Evolutionary conservation across 2,329 filamentous ascomycete species (phyloP), one percentile per base, ranked within the genome.

Genomic region (Aureobasidium sp.): DNA sequence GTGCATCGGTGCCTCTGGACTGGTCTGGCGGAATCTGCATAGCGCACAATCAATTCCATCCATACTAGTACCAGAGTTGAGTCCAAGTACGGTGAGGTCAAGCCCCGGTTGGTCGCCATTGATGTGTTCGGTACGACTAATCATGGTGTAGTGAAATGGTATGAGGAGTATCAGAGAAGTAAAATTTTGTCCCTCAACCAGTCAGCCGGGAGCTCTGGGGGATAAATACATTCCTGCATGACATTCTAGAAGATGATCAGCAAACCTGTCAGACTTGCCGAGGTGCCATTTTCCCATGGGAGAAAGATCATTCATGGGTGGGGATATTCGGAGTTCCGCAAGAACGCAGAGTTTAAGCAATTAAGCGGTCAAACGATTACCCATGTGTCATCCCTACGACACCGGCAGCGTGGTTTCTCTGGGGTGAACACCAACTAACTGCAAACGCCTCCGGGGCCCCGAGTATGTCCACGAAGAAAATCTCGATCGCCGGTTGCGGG

Each of bases 31-130:
- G 73, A 89, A 90, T 60, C 77, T 84, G 70, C 87, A 88, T 11
- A 89, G 78, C 2, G 85, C 87, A 69, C 86, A 88, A 72, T 89
- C 85, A 51, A 90, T 87, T 7, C 84, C 83, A 71, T 87, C 85
- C 85, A 88, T 85, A 0, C 82, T 83, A 4, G 84, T 86, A 33
- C 84, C 85, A 63, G 80, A 82, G 73, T 86, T 87, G 69, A 88
- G 72, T 1, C 87, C 87, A 23, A 89, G 78, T 29, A 88, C 84
- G 1, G 79, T 85, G 43, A 88, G 70, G 69, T 88, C 81, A 65
- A 88, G 74, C 27, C 74, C 50, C n/a, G 50, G 33, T 16, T 25
- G 33, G 45, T 61, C 45, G 45, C 58, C 58, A 51, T 61, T 51
- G 45, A 61, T 50, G 45, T 61, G 45, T 38, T 61, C 42, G 6